These are phyloP conservation scores for Botryotinia calthae DNA, from an alignment of 2,329 filamentous ascomycete species.

Conservation along the genomic window DNA sequence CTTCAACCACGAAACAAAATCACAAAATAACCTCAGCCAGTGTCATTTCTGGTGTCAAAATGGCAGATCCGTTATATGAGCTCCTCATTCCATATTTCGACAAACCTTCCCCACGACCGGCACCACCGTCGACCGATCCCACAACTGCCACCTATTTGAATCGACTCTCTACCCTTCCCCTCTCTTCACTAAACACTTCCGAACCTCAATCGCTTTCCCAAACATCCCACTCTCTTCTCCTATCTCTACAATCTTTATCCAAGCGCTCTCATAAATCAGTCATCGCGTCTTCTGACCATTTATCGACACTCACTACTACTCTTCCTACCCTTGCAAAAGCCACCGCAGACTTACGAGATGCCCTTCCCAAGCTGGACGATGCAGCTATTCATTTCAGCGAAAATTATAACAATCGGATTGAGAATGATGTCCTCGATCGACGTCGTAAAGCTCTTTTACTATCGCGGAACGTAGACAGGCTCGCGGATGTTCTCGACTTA, in stretches of 20 bases:
- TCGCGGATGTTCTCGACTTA: conserved; percentile 88
- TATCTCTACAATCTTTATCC: conserved; percentile 82
- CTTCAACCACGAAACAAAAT: not conserved
- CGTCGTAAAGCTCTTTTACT: conserved; percentile 79
- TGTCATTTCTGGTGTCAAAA: conserved; percentile 37
- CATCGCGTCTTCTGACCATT: conserved; percentile 74
- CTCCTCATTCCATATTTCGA: conserved; percentile 64
- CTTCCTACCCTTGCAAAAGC: conserved; percentile 69
- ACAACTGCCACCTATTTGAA: conserved; percentile 69
- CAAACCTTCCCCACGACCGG: conserved; percentile 42
- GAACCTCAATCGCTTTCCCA: conserved; percentile 82
- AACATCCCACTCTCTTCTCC: conserved; percentile 72
- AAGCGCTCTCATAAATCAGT: conserved; percentile 86
- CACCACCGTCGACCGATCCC: conserved; percentile 47
- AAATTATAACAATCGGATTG: conserved; percentile 72
- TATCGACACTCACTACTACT: conserved; percentile 68
- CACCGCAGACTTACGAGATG: conserved; percentile 64
- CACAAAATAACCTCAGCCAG: not conserved
- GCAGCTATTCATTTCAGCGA: conserved; percentile 77
- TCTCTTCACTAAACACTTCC: conserved; percentile 67
- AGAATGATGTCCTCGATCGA: conserved; percentile 65
- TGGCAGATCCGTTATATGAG: conserved; percentile 74
- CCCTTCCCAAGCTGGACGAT: conserved; percentile 75
- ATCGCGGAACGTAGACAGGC: conserved; percentile 80
- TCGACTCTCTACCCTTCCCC: conserved; percentile 71